Conservation (phyloP, 257 asterid genomes). For the Echites panduratus region DNA sequence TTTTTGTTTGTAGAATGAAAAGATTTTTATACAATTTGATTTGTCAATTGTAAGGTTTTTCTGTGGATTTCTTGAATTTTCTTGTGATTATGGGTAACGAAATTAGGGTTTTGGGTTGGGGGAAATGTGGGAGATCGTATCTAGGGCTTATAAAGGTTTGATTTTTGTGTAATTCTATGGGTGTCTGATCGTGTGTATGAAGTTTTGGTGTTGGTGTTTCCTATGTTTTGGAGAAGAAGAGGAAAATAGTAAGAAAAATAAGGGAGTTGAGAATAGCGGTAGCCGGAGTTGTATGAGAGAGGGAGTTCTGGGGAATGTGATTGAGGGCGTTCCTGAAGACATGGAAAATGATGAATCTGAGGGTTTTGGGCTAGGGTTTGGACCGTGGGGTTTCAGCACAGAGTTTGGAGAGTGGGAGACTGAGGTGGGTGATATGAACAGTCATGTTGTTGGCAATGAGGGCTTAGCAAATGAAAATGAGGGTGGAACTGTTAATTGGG, state of each 20-base stretch:
- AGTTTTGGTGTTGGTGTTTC: constrained; percentile 78
- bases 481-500: constrained; percentile 24
- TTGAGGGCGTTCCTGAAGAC: constrained; percentile 18
- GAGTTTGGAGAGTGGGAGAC: constrained; percentile 17
- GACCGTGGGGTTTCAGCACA: neutral
- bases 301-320: constrained; percentile 36
- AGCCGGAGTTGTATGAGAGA: constrained; percentile 29
- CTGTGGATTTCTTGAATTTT: neutral
- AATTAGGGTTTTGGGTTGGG: constrained; percentile 27
- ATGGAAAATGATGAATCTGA: constrained; percentile 53
- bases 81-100: neutral
- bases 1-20: neutral
- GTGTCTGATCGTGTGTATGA: constrained; percentile 55
- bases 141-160: constrained; percentile 36
- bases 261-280: constrained; percentile 10
- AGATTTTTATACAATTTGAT: neutral
- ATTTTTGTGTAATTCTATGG: constrained; percentile 7
- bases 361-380: constrained; percentile 30
- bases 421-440: constrained; percentile 21
- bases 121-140: constrained; percentile 32
- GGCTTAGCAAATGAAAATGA: constrained; percentile 5
- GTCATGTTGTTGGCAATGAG: constrained; percentile 10
- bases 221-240: constrained; percentile 63
- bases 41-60: constrained; percentile 24
- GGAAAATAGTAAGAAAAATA: constrained; percentile 15